Percentiles rank a stretch among this genome's conserved stretches.
Conservation (phyloP, 2,329 filamentous ascomycete species). For the Epichloe hybrida region DNA sequence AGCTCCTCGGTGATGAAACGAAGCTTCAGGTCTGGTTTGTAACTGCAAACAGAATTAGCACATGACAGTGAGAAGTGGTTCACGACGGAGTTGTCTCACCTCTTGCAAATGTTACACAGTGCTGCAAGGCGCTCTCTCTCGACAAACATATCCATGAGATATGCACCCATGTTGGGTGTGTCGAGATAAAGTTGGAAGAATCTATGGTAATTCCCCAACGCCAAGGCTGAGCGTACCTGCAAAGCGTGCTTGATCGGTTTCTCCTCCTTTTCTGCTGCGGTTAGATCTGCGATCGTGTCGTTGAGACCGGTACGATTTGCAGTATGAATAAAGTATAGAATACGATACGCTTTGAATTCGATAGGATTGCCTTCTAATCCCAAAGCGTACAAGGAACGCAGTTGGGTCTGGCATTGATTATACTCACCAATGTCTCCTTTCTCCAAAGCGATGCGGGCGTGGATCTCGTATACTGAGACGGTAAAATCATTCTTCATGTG, state of each 20-base stretch:
- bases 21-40: constrained; percentile 79
- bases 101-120: constrained; percentile 83
- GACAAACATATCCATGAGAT: constrained; percentile 99
- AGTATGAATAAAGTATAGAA: constrained; percentile 98
- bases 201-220: constrained; percentile 90
- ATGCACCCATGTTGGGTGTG: constrained; percentile 92
- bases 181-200: constrained; percentile 95
- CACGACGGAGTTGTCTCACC: constrained; percentile 36
- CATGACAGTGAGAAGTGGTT: no score
- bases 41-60: constrained; percentile 39
- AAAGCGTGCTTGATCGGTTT: constrained; percentile 79
- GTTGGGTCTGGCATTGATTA: constrained; percentile 99
- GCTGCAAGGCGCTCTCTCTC: constrained; percentile 83
- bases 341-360: constrained; percentile 98
- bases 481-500: constrained; percentile 95
- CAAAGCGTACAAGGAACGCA: constrained; percentile 79
- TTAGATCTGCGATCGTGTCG: constrained; percentile 98
- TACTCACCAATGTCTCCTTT: constrained; percentile 99
- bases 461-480: constrained; percentile 90
- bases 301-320: constrained; percentile 97
- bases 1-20: constrained; percentile 93
- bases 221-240: constrained; percentile 78
- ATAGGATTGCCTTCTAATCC: constrained; percentile 78
- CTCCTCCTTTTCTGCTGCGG: constrained; percentile 84
- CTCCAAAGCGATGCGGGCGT: constrained; percentile 92